Percentiles rank a stretch among this genome's conserved stretches.
phyloP scores from a whole-genome alignment of 768 basidiomycete genomes.

The Amanita polypyramis region DNA sequence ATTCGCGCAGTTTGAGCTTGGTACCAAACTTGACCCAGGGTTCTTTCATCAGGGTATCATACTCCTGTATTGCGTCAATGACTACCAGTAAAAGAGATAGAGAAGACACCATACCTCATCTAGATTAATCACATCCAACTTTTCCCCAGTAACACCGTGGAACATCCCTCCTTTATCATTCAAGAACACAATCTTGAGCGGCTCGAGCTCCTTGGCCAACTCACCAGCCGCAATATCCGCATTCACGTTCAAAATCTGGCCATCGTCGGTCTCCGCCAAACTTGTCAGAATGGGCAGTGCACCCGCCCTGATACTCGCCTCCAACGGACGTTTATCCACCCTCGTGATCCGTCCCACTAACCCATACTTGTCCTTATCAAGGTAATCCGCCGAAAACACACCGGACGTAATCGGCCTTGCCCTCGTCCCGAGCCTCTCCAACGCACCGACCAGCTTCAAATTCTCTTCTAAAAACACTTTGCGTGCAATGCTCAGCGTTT shows the following conservation, averaged over 20 bases:
- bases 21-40: constrained; percentile 99
- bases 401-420: constrained; percentile 97
- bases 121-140: constrained; percentile 91
- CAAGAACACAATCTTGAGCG: constrained; percentile 96
- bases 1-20: constrained; percentile 97
- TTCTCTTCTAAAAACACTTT: constrained; percentile 97
- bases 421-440: constrained; percentile 92
- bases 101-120: constrained; percentile 60
- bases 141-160: constrained; percentile 96
- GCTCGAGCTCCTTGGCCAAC: constrained; percentile 94
- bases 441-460: constrained; percentile 83
- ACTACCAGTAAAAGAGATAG: not conserved
- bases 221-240: constrained; percentile 98
- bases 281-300: constrained; percentile 93
- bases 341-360: constrained; percentile 92
- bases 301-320: constrained; percentile 93
- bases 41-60: constrained; percentile 93
- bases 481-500: constrained; percentile 90
- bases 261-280: constrained; percentile 88
- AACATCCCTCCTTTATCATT: constrained; percentile 98
- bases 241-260: constrained; percentile 99
- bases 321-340: constrained; percentile 93
- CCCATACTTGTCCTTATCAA: constrained; percentile 90
- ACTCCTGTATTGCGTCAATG: constrained; percentile 51
- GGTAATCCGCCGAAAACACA: constrained; percentile 94